phyloP scores from a whole-genome alignment of 257 asterid genomes.

The Solanum habrochaites region DNA sequence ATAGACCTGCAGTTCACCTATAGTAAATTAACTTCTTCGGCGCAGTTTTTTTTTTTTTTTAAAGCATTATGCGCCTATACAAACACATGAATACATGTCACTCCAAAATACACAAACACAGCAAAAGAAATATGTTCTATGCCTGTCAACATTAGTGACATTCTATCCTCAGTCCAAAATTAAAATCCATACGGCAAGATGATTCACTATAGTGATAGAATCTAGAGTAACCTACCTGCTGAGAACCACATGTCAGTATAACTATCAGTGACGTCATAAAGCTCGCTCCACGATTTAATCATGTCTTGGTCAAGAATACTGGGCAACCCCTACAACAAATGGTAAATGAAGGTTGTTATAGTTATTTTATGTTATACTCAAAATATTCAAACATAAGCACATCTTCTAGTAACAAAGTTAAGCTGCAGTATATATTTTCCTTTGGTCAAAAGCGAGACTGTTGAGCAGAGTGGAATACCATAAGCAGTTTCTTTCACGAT shows the following conservation, averaged over 20 bases:
- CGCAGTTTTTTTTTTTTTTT: neutral
- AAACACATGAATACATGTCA: neutral
- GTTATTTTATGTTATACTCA: neutral
- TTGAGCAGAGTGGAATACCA: neutral
- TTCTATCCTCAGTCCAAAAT: neutral
- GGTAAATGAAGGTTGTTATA: neutral
- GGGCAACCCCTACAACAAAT: conserved; percentile 52
- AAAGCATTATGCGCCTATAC: neutral
- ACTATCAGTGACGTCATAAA: conserved; percentile 64
- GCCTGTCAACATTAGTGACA: neutral
- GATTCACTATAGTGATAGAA: neutral
- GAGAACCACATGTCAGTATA: conserved; percentile 88
- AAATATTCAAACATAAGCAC: neutral
- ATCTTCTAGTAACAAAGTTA: neutral
- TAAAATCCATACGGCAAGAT: neutral
- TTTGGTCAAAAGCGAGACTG: neutral
- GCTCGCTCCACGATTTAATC: conserved; percentile 48
- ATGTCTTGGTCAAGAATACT: conserved; percentile 44
- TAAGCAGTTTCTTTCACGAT: neutral
- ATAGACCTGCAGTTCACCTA: neutral
- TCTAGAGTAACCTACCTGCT: conserved; percentile 41
- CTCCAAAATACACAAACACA: neutral
- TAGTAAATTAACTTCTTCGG: neutral
- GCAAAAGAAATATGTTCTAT: neutral
- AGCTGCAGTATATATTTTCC: neutral